Evolutionary conservation across 805 yeast genomes (phyloP).

Genomic region (Starmerella bacillaris): DNA sequence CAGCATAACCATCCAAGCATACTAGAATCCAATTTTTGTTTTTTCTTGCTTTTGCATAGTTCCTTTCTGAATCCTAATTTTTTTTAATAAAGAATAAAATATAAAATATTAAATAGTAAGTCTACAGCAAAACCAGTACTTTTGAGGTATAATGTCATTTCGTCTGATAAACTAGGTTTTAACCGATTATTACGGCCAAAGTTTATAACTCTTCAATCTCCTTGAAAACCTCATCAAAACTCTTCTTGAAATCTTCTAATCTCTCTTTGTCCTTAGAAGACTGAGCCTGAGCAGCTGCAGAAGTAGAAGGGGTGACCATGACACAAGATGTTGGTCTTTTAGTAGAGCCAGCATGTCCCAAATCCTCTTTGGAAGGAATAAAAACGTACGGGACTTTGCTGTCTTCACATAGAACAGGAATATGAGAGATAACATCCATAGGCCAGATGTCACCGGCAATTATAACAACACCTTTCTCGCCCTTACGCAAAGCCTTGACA

Average conservation of each 20-base stretch:
- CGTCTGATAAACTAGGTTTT: too few species aligned
- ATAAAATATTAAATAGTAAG: too few species aligned
- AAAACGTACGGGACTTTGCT: conserved; percentile 76
- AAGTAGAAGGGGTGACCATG: conserved; percentile 59
- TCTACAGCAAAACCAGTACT: too few species aligned
- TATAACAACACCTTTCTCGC: conserved; percentile 89
- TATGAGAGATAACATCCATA: conserved; percentile 87
- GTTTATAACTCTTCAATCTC: conserved; percentile 36
- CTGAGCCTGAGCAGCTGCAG: conserved; percentile 51
- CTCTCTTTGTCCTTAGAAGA: conserved; percentile 38
- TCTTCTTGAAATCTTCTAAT: conserved; percentile 78
- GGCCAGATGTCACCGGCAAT: conserved; percentile 98
- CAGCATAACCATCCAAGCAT: too few species aligned
- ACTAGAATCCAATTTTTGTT: too few species aligned
- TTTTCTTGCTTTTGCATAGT: too few species aligned
- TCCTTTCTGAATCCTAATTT: too few species aligned
- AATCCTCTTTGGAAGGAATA: conserved; percentile 92
- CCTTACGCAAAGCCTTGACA: conserved; percentile 91
- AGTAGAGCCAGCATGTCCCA: conserved; percentile 97
- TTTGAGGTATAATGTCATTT: not conserved
- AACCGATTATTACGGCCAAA: not conserved
- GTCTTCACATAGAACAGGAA: conserved; percentile 96
- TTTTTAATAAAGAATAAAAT: too few species aligned
- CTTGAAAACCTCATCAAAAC: conserved; percentile 83
- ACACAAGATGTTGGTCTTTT: conserved; percentile 98